Percentiles rank a stretch among this genome's conserved stretches.
Evolutionary conservation across 176 grass and related monocot genomes (phyloP).

Genomic region (Carex parvula): DNA sequence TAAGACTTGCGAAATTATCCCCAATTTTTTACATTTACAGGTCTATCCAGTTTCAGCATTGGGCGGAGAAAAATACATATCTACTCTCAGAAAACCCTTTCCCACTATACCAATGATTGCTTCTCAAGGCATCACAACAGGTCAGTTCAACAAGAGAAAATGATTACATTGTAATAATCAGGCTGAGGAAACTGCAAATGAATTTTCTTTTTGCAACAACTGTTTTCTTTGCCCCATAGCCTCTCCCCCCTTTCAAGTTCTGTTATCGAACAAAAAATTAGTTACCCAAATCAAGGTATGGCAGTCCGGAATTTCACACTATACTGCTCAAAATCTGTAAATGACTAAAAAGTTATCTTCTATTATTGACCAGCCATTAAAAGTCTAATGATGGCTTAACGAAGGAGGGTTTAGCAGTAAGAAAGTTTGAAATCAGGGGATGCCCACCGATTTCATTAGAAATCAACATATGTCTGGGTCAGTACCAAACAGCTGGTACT

Average conservation of each 20-base stretch:
- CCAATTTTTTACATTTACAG: conserved; percentile 29
- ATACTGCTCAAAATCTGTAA: neutral
- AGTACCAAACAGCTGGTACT: too few relatives aligned
- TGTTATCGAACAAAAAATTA: neutral
- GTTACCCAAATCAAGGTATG: neutral
- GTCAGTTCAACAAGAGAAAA: conserved; percentile 23
- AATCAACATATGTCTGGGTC: too few relatives aligned
- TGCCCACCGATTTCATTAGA: too few relatives aligned
- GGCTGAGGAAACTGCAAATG: neutral
- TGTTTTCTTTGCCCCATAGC: neutral
- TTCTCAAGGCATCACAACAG: conserved; percentile 79
- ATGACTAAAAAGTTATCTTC: neutral
- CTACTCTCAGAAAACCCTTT: conserved; percentile 89
- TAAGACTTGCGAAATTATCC: neutral
- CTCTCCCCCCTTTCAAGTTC: neutral
- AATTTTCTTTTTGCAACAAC: neutral
- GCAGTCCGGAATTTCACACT: neutral
- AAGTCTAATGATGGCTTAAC: neutral
- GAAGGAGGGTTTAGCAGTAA: neutral
- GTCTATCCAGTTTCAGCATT: conserved; percentile 82
- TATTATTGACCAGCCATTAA: neutral
- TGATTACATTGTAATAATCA: neutral
- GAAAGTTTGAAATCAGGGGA: neutral
- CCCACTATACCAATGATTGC: conserved; percentile 69
- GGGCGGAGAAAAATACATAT: conserved; percentile 72